These are phyloP conservation scores for Luffa acutangula DNA, from an alignment of 306 rosid genomes.

Conservation along the genomic window DNA sequence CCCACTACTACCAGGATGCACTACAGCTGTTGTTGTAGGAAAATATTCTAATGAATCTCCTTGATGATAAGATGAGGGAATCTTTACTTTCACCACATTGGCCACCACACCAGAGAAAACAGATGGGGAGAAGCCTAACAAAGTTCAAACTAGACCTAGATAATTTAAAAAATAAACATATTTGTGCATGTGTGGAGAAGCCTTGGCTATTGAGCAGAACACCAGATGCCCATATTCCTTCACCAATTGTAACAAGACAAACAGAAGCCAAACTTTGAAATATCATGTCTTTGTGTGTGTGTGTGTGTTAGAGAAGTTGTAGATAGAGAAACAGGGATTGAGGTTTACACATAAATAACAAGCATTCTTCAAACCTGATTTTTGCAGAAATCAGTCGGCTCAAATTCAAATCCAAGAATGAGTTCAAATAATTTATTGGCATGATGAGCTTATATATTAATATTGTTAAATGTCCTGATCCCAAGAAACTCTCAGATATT, in stretches of 20 bases:
- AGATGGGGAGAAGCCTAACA: constrained; percentile 68
- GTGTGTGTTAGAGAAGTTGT: too few relatives aligned
- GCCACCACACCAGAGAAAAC: constrained; percentile 80
- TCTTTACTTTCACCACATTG: too few relatives aligned
- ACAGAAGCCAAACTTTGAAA: constrained; percentile 20
- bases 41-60: too few relatives aligned
- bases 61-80: too few relatives aligned
- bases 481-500: not conserved
- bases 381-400: not conserved
- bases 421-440: not conserved
- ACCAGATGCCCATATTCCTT: constrained; percentile 91
- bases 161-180: not conserved
- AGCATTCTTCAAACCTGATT: not conserved
- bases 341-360: not conserved
- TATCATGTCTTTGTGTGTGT: not conserved
- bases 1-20: too few relatives aligned
- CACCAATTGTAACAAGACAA: constrained; percentile 72
- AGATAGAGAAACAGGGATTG: too few relatives aligned
- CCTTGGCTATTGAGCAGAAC: constrained; percentile 62
- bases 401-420: not conserved
- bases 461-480: not conserved
- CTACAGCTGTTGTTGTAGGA: too few relatives aligned
- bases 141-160: constrained; percentile 6
- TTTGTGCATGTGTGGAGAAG: constrained; percentile 8
- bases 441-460: not conserved